Evolutionary conservation across 2,329 filamentous ascomycete genomes (phyloP), one percentile per base, ranked within the genome.

Genomic region (Calycina marina): DNA sequence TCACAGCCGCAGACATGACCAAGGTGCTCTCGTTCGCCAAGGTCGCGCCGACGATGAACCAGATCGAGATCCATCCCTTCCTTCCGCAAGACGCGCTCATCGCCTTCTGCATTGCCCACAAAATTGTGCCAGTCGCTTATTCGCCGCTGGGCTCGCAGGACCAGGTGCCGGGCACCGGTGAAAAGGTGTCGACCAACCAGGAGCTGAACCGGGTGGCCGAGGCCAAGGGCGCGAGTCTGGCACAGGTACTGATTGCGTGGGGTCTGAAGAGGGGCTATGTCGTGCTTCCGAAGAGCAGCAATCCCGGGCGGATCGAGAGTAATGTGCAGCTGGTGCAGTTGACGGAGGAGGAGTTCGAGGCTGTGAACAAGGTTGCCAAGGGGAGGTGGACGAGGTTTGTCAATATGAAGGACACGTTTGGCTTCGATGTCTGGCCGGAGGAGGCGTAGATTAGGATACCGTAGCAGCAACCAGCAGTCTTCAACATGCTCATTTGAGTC

Each of bases 391-490:
- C 67, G 15, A 69, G 78, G 22, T 83, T 84, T 48, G 77, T 84
- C 37, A 82, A 84, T 59, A 83, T 83, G 77, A 83, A 80, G 64
- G 77, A 81, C 42, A 80, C 74, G 1, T 83, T 83, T 53, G 78
- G 78, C 5, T 80, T 78, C 51, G 63, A 83, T 45, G 67, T 82
- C 30, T 77, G 72, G 72, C 63, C 72, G 0, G 67, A 74, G 48
- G 70, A 75, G 59, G 31, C 27, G 13, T 40, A 33, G 24, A 31
- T 27, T 12, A n/a, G 6, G n/a, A n/a, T n/a, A n/a, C n/a, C n/a
- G n/a, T n/a, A n/a, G n/a, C n/a, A n/a, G n/a, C n/a, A n/a, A n/a
- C n/a, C n/a, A n/a, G n/a, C n/a, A n/a, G n/a, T n/a, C n/a, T n/a
- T n/a, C n/a, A n/a, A n/a, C n/a, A n/a, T n/a, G n/a, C n/a, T n/a